A percentile compares a stretch with the other conserved stretches of the same genome.
Evolutionary conservation across 805 yeast genomes (phyloP).

Genomic region (Lipomyces sp.): DNA sequence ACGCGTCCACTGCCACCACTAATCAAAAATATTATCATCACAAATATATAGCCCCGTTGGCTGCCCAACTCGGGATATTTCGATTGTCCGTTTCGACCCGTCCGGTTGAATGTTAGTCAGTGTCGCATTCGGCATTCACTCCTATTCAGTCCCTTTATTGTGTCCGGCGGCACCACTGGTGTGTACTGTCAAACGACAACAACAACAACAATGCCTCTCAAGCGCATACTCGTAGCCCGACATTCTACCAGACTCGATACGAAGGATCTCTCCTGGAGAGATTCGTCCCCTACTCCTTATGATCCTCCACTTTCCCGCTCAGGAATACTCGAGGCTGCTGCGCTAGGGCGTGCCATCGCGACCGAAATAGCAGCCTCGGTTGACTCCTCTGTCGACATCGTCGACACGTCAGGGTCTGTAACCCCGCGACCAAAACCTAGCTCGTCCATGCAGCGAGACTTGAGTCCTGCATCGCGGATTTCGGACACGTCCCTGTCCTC

Average conservation of each 20-base stretch:
- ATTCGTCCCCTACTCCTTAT: slow-evolving; percentile 46
- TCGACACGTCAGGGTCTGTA: neutral
- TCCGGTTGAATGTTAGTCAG: too few relatives aligned
- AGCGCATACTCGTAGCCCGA: slow-evolving; percentile 42
- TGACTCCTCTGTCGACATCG: slow-evolving; percentile 19
- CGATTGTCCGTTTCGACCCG: too few relatives aligned
- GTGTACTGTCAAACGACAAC: too few relatives aligned
- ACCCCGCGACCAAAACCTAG: neutral
- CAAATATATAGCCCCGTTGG: too few relatives aligned
- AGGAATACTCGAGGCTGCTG: slow-evolving; percentile 43
- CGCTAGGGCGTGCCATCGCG: slow-evolving; percentile 39
- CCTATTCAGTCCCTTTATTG: too few relatives aligned
- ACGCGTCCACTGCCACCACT: too few relatives aligned
- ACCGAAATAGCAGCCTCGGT: slow-evolving; percentile 27
- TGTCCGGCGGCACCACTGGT: too few relatives aligned
- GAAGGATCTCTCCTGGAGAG: slow-evolving; percentile 44
- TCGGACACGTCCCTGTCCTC: slow-evolving; percentile 10
- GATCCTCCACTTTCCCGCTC: slow-evolving; percentile 47
- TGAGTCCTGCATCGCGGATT: slow-evolving; percentile 3
- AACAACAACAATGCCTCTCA: slow-evolving; percentile 19
- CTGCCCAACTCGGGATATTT: too few relatives aligned
- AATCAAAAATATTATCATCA: too few relatives aligned
- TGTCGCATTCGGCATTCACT: too few relatives aligned
- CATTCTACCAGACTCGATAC: slow-evolving; percentile 47
- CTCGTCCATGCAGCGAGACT: neutral